These are phyloP conservation scores for Ogataea ganodermae DNA, from an alignment of 805 yeast species.

Conservation along the genomic window DNA sequence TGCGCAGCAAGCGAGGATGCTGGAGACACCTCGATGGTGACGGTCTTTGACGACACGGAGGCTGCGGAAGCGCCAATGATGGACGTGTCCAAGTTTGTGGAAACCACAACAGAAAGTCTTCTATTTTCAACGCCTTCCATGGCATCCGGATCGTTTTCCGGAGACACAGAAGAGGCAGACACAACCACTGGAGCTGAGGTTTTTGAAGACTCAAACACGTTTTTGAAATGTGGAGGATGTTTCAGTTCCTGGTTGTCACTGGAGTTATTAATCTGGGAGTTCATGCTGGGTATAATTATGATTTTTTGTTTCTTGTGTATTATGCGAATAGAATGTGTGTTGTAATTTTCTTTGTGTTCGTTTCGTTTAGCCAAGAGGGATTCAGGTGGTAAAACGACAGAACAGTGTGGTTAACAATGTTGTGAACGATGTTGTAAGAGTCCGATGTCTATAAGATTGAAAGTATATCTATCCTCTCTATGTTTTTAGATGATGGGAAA, in stretches of 20 bases:
- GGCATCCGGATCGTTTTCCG: slow-evolving; percentile 17
- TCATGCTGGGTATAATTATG: slow-evolving; percentile 32
- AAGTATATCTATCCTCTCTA: background rate
- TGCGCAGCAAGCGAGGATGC: slow-evolving; percentile 8
- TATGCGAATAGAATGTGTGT: background rate
- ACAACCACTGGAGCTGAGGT: slow-evolving; percentile 18
- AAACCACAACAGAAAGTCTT: slow-evolving; percentile 32
- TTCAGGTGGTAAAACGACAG: background rate
- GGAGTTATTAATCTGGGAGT: slow-evolving; percentile 41
- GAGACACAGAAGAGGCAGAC: slow-evolving; percentile 10
- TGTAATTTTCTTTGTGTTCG: background rate
- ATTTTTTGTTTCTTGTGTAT: background rate
- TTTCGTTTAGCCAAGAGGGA: background rate
- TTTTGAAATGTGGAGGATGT: slow-evolving; percentile 35
- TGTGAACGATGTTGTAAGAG: background rate
- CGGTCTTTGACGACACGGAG: slow-evolving; percentile 16
- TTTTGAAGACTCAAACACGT: slow-evolving; percentile 34
- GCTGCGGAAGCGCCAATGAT: slow-evolving; percentile 22
- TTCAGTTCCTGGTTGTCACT: slow-evolving; percentile 39
- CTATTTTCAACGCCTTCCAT: slow-evolving; percentile 31
- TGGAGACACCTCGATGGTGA: slow-evolving; percentile 14
- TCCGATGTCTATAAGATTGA: slow-evolving; percentile 2
- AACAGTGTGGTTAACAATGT: no score
- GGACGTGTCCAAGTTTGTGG: slow-evolving; percentile 25
- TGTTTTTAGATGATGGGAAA: background rate